phyloP scores from a whole-genome alignment of 805 yeast species.

The Saccharomycopsis sp. region DNA sequence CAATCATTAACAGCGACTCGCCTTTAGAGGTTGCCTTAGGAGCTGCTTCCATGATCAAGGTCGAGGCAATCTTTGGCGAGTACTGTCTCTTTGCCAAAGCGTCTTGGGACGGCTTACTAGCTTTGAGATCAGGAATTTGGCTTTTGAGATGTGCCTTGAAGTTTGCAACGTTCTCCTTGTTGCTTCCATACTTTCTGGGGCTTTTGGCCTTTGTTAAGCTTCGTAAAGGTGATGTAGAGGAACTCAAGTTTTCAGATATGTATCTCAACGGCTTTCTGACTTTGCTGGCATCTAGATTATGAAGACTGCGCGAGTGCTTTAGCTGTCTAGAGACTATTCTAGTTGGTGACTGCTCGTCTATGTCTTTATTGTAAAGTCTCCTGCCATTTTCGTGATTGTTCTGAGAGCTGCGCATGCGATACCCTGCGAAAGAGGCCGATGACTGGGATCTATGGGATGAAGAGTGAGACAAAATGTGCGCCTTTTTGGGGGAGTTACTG shows the following conservation, averaged over 20 bases:
- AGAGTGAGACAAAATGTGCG: no score
- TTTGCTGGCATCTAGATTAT: background rate
- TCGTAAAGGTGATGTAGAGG: background rate
- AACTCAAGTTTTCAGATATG: background rate
- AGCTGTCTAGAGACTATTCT: background rate
- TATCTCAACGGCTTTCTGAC: background rate
- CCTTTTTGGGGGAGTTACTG: no score
- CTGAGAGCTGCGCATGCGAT: background rate
- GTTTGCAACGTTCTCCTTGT: background rate
- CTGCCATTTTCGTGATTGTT: background rate
- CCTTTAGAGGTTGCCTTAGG: background rate
- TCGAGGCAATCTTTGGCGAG: background rate
- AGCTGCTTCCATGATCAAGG: no score
- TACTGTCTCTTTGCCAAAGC: background rate
- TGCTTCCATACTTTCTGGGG: background rate
- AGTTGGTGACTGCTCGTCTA: slow-evolving; percentile 1
- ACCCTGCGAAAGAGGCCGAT: background rate
- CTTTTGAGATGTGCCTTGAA: background rate
- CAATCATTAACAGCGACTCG: background rate
- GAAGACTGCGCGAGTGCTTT: background rate
- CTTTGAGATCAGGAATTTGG: background rate
- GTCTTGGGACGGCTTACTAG: background rate
- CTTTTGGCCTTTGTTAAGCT: background rate
- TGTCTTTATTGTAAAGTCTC: no score
- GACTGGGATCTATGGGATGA: no score